Base-by-base conservation (phyloP, 1,284 basidiomycete species). In the Cryptococcus depauperatus region DNA sequence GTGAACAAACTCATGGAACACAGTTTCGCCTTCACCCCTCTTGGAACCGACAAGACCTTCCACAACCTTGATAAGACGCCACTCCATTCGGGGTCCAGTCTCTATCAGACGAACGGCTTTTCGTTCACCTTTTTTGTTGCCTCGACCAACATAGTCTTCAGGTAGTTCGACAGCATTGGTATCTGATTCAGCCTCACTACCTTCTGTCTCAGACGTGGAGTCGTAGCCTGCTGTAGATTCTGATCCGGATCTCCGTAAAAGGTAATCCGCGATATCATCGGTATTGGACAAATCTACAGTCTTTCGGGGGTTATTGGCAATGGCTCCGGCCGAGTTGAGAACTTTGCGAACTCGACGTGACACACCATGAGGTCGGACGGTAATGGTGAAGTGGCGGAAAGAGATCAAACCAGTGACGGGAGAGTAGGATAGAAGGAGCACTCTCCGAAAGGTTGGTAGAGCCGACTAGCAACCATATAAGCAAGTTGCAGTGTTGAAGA, bases 231-330 rank as follows among this genome's bases (percentile, higher is more conserved):
- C 57, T 3, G 61, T 61, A 14, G 62, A 62, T 3, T 75, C 72
- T 46, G 83, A 81, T 8, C 84, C 82, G 34, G 74, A 72, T 53
- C 78, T 79, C 25, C 89, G 75, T 28, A 98, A 75, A 48, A 99
- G 73, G 69, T 96, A 99, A 69, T 98, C 93, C 3, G 92, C 88
- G 38, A 99, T 85, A 66, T 99, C 93, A 61, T 85, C 83, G 57
- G 92, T 88, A 54, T 81, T 83, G 3, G 85, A 82, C 11, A 99
- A 79, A 67, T 98, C 82, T 22, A 92, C 76, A 1, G 51, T 41
- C 22, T 51, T 55, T n/a, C 51, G 41, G 28, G 69, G 71, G 10
- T 69, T 64, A 18, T 28, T 16, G n/a, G 54, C 50, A 10, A 72
- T 61, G 7, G 51, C 42, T 2, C 50, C 52, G 16, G 55, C 40